Conservation (phyloP, 495 filamentous ascomycete species). For the Saxophila tyrrhenica region DNA sequence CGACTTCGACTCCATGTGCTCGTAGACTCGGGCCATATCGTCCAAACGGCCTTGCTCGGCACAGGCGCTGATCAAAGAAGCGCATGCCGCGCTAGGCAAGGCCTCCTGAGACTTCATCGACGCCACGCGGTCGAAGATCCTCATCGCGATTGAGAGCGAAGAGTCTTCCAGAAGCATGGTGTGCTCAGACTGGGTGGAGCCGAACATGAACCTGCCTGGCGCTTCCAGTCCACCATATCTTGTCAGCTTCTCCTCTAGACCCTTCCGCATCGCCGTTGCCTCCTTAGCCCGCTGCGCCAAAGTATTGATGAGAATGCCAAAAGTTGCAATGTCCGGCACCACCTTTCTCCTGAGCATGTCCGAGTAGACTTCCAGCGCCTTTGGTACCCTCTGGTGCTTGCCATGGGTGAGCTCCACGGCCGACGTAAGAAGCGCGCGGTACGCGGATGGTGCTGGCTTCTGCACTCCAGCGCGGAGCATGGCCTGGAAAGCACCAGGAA, state of each 20-base stretch:
- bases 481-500: slow-evolving; percentile 77
- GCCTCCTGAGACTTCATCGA: not conserved
- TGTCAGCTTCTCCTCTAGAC: slow-evolving; percentile 60
- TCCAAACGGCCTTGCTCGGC: slow-evolving; percentile 63
- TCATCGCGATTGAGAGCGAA: slow-evolving; percentile 68
- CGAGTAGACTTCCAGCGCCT: slow-evolving; percentile 87
- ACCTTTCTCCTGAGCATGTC: slow-evolving; percentile 88
- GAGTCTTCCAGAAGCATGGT: slow-evolving; percentile 76
- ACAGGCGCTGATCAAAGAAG: slow-evolving; percentile 70
- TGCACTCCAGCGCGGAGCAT: slow-evolving; percentile 63
- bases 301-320: slow-evolving; percentile 70
- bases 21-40: slow-evolving; percentile 80
- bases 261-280: slow-evolving; percentile 53
- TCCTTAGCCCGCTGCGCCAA: slow-evolving; percentile 70
- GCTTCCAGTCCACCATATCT: slow-evolving; percentile 81
- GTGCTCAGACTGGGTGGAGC: slow-evolving; percentile 71
- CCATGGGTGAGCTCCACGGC: slow-evolving; percentile 63
- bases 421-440: slow-evolving; percentile 79
- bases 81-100: slow-evolving; percentile 45
- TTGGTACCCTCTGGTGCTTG: slow-evolving; percentile 68
- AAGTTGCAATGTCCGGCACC: slow-evolving; percentile 69
- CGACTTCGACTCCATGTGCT: slow-evolving; percentile 72
- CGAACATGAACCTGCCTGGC: slow-evolving; percentile 78
- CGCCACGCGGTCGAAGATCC: slow-evolving; percentile 52
- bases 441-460: slow-evolving; percentile 67